Conservation (phyloP, 495 filamentous ascomycete species). For the Glonium stellatum region DNA sequence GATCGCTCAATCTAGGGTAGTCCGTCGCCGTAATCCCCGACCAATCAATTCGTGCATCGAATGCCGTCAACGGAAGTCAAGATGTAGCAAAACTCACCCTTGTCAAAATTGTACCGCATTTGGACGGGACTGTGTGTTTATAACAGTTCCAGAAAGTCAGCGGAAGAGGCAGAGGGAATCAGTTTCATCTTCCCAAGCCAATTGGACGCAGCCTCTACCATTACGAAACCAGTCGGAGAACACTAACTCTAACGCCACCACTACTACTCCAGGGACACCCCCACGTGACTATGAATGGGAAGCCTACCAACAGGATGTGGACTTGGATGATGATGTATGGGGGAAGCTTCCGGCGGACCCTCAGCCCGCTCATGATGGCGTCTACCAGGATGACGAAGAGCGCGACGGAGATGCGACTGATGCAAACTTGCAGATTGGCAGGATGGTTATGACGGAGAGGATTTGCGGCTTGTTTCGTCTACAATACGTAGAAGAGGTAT, state of each 20-base stretch:
- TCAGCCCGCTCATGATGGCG: slow-evolving; percentile 24
- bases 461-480: slow-evolving; percentile 25
- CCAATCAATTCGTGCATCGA: slow-evolving; percentile 30
- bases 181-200: slow-evolving; percentile 13
- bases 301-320: slow-evolving; percentile 27
- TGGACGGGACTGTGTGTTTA: slow-evolving; percentile 28
- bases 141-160: slow-evolving; percentile 23
- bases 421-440: slow-evolving; percentile 26
- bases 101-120: slow-evolving; percentile 29
- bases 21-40: slow-evolving; percentile 25
- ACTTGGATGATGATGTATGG: slow-evolving; percentile 26
- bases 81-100: slow-evolving; percentile 28
- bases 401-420: slow-evolving; percentile 22
- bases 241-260: slow-evolving; percentile 11
- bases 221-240: slow-evolving; percentile 12
- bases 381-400: slow-evolving; percentile 27
- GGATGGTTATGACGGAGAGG: slow-evolving; percentile 27
- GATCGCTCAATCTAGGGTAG: slow-evolving; percentile 23
- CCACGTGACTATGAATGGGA: slow-evolving; percentile 31
- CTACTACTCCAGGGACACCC: slow-evolving; percentile 25
- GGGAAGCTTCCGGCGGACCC: slow-evolving; percentile 25
- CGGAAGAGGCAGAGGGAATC: slow-evolving; percentile 19
- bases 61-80: slow-evolving; percentile 22
- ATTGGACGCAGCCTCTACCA: slow-evolving; percentile 25
- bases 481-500: slow-evolving; percentile 30